A percentile compares a stretch with the other conserved stretches of the same genome.
phyloP scores from a whole-genome alignment of 768 basidiomycete species.

The Leccinum subgranulosum region DNA sequence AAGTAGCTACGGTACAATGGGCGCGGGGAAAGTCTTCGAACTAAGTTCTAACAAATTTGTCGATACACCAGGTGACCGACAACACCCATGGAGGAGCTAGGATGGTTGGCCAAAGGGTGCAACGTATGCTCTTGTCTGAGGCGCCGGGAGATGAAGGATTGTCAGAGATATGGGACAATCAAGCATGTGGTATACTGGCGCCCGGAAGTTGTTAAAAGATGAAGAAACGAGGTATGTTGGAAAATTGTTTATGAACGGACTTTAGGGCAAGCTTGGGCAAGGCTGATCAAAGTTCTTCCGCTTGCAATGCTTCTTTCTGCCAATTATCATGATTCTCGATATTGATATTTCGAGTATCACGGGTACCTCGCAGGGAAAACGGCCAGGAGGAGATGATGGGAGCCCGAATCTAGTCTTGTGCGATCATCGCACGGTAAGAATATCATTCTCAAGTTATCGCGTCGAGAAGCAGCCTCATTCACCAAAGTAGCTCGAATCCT shows the following conservation, averaged over 20 bases:
- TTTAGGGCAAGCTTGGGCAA: conserved; percentile 46
- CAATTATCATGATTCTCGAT: too few relatives aligned
- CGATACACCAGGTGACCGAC: conserved; percentile 67
- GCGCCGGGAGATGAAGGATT: conserved; percentile 51
- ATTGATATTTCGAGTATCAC: too few relatives aligned
- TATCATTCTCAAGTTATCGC: too few relatives aligned
- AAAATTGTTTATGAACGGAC: conserved; percentile 5
- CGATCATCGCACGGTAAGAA: too few relatives aligned
- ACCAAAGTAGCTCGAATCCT: too few relatives aligned
- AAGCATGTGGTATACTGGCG: conserved; percentile 54
- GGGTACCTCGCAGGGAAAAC: too few relatives aligned
- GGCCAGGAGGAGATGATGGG: too few relatives aligned
- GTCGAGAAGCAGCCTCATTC: too few relatives aligned
- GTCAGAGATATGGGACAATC: conserved; percentile 38
- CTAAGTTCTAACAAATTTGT: conserved; percentile 15
- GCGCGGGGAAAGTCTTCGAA: too few relatives aligned
- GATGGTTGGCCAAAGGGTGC: conserved; percentile 61
- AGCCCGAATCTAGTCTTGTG: too few relatives aligned
- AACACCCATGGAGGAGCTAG: conserved; percentile 40
- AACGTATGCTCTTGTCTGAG: conserved; percentile 51
- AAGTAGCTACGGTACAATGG: not conserved
- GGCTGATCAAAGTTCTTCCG: too few relatives aligned
- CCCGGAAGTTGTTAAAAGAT: conserved; percentile 72
- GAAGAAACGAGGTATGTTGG: conserved; percentile 9
- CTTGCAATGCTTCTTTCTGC: too few relatives aligned